Evolutionary conservation across 306 rosid species (phyloP).

Genomic region (barrel medic (Medicago truncatula)): MtrunA17r5.0-ANR NC_053045.1:42324501-42325000

Average conservation of each 20-base stretch:
- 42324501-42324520: no score
- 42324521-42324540: no score
- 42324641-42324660: conserved; percentile 97
- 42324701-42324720: conserved; percentile 10
- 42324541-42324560: conserved; percentile 3
- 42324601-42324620: conserved; percentile 94
- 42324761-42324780: neutral
- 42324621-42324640: conserved; percentile 89
- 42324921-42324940: neutral
- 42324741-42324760: conserved; percentile 29
- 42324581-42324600: conserved; percentile 91
- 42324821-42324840: neutral
- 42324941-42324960: conserved; percentile 9
- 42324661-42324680: conserved; percentile 75
- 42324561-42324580: conserved; percentile 28
- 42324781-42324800: neutral
- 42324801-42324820: neutral
- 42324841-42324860: neutral
- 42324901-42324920: neutral
- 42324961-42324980: conserved; percentile 8
- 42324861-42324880: neutral
- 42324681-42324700: conserved; percentile 38
- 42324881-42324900: neutral
- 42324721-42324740: conserved; percentile 32
- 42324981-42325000: neutral